phyloP scores from a whole-genome alignment of 192 early-diverging fungal genomes.

The Umbelopsis sp. region DNA sequence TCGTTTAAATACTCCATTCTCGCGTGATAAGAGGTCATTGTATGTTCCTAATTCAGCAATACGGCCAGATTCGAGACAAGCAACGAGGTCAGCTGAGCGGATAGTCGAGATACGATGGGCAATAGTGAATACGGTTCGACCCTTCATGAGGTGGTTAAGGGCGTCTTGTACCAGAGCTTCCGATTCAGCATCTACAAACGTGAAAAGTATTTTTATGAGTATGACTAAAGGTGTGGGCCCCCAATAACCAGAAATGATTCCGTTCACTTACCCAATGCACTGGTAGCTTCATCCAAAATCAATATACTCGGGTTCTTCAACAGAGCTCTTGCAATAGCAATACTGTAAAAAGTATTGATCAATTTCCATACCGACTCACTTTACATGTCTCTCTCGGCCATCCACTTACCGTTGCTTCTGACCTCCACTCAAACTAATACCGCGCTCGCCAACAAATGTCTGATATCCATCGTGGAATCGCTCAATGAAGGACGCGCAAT shows the following conservation, averaged over 20 bases:
- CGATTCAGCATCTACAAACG: slow-evolving; percentile 52
- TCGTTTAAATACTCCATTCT: slow-evolving; percentile 38
- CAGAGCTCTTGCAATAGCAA: slow-evolving; percentile 51
- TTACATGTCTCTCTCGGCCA: slow-evolving; percentile 12
- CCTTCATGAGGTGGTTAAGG: slow-evolving; percentile 51
- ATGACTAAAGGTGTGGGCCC: too few species aligned
- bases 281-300: slow-evolving; percentile 67
- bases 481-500: slow-evolving; percentile 68
- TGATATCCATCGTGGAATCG: slow-evolving; percentile 56
- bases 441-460: slow-evolving; percentile 48
- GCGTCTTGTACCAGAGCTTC: slow-evolving; percentile 70
- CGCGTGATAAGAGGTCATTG: slow-evolving; percentile 51
- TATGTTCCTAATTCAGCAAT: slow-evolving; percentile 67
- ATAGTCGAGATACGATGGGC: slow-evolving; percentile 72
- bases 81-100: slow-evolving; percentile 64
- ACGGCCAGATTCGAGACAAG: slow-evolving; percentile 44
- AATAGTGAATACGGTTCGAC: slow-evolving; percentile 70
- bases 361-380: not conserved
- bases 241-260: too few species aligned
- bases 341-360: slow-evolving; percentile 7
- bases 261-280: slow-evolving; percentile 44
- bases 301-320: slow-evolving; percentile 45
- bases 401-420: slow-evolving; percentile 47
- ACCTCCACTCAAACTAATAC: slow-evolving; percentile 47
- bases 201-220: not conserved